These are phyloP conservation scores for Globisporangium spinosum DNA, from an alignment of 352 stramenopile genomes.

Conservation along the genomic window DNA sequence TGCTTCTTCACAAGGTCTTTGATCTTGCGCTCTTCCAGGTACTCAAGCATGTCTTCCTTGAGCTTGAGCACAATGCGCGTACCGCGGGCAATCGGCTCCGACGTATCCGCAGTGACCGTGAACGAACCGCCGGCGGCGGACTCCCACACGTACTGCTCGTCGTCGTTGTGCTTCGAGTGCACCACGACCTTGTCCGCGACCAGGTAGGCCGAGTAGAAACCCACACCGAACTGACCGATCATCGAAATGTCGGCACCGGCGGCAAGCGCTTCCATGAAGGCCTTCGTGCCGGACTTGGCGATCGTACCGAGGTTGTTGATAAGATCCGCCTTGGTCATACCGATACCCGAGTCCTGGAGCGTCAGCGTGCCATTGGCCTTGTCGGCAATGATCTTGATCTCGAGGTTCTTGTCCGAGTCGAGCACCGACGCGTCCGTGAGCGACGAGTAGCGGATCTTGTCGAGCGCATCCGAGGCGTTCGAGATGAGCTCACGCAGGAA, in stretches of 20 bases:
- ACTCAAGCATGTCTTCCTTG: conserved; percentile 99
- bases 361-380: conserved; percentile 99
- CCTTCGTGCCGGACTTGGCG: conserved; percentile 99
- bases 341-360: conserved; percentile 98
- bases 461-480: conserved; percentile 95
- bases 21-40: conserved; percentile 97
- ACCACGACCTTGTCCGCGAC: conserved; percentile 99
- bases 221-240: conserved; percentile 99
- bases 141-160: conserved; percentile 97
- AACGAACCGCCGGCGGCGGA: conserved; percentile 97
- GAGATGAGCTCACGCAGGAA: conserved; percentile 97
- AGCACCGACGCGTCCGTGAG: conserved; percentile 95
- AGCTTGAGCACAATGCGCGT: conserved; percentile 97
- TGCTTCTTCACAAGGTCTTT: conserved; percentile 99
- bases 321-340: conserved; percentile 99
- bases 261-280: conserved; percentile 98
- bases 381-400: conserved; percentile 99
- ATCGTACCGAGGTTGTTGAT: conserved; percentile 99
- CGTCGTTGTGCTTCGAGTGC: conserved; percentile 98
- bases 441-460: conserved; percentile 97
- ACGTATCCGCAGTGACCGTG: conserved; percentile 91
- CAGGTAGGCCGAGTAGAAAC: conserved; percentile 99
- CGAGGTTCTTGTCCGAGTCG: conserved; percentile 95
- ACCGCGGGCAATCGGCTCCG: conserved; percentile 86
- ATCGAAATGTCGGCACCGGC: conserved; percentile 98